A percentile compares a stretch with the other conserved stretches of the same genome.
These are phyloP conservation scores for Albatrellus ellisii DNA, from an alignment of 768 basidiomycete genomes.

Conservation along the genomic window DNA sequence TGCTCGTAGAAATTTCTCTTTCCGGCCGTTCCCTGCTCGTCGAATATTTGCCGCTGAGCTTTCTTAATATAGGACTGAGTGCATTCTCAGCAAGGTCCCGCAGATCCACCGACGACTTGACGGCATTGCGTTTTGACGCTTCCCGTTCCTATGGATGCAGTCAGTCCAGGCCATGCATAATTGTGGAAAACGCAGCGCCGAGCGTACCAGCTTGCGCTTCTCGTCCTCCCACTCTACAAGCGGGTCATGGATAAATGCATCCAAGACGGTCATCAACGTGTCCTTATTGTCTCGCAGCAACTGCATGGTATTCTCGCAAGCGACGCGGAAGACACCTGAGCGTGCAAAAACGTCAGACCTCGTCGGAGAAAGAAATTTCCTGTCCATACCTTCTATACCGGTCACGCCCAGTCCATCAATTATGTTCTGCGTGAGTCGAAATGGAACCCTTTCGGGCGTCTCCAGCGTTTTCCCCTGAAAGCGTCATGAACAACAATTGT, in stretches of 20 bases:
- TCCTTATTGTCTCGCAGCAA: conserved; percentile 85
- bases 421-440: conserved; percentile 87
- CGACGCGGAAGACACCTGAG: conserved; percentile 75
- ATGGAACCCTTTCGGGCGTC: conserved; percentile 85
- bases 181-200: neutral
- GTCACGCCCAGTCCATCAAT: conserved; percentile 88
- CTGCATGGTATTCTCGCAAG: conserved; percentile 84
- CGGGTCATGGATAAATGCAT: conserved; percentile 95
- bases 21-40: conserved; percentile 22
- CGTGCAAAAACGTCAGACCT: neutral
- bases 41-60: conserved; percentile 61
- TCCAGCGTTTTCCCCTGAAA: conserved; percentile 69
- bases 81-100: conserved; percentile 59
- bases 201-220: conserved; percentile 44
- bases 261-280: conserved; percentile 86
- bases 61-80: conserved; percentile 71
- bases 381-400: conserved; percentile 75
- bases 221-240: conserved; percentile 92
- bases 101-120: conserved; percentile 31
- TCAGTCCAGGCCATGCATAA: neutral
- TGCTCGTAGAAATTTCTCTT: conserved; percentile 54
- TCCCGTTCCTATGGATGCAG: conserved; percentile 12
- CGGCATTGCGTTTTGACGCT: conserved; percentile 4
- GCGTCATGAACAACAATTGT: too few relatives aligned
- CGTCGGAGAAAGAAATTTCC: too few relatives aligned